Conservation (phyloP, 2,329 filamentous ascomycete genomes). For the Sporothrix pallida region DNA sequence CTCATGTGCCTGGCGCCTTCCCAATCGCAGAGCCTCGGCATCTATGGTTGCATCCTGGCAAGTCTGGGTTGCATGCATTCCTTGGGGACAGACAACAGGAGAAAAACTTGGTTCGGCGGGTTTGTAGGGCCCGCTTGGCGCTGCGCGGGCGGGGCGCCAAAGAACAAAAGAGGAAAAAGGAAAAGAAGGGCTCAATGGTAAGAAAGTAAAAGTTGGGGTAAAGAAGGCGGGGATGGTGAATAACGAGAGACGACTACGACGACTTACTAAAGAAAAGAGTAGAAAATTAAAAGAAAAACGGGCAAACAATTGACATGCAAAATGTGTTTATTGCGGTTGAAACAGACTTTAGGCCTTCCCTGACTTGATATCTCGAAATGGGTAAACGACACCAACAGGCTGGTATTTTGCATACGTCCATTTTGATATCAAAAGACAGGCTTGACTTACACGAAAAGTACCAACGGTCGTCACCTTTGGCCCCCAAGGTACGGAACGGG, state of each 20-base stretch:
- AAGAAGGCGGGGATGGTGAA: neutral
- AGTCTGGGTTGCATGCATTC: neutral
- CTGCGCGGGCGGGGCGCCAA: neutral
- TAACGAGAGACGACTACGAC: neutral
- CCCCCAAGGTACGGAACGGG: neutral
- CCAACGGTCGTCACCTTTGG: neutral
- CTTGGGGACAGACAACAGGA: neutral
- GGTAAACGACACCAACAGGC: too few species aligned
- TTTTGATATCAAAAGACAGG: too few species aligned
- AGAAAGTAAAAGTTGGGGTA: neutral
- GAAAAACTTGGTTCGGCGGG: neutral
- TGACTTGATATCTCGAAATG: too few species aligned
- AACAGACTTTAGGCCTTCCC: too few species aligned
- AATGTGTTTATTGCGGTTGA: too few species aligned
- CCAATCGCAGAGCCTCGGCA: conserved; percentile 24
- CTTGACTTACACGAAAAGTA: neutral
- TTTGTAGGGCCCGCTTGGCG: conserved; percentile 4
- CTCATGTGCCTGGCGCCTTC: conserved; percentile 12
- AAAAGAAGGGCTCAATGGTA: neutral
- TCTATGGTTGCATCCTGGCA: neutral
- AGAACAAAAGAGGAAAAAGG: neutral
- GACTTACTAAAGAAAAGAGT: neutral
- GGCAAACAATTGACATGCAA: too few species aligned
- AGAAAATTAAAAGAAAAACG: neutral
- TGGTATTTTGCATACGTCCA: too few species aligned